A percentile compares a stretch with the other conserved stretches of the same genome.
Evolutionary conservation across 2,329 filamentous ascomycete genomes (phyloP).

Genomic region (Cryphonectria carpinicola): DNA sequence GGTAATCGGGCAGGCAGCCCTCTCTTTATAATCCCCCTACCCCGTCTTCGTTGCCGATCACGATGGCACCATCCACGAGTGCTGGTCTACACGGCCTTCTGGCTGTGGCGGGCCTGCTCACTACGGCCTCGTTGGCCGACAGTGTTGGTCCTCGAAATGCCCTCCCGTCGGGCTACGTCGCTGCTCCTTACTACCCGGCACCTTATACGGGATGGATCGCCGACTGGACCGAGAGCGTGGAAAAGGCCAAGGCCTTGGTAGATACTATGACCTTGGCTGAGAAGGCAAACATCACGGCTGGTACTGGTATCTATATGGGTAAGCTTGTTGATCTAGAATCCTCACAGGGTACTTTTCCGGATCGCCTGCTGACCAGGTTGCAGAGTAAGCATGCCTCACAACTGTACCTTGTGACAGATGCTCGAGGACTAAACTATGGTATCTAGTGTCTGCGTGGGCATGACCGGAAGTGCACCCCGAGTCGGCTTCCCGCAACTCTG

Average conservation of each 20-base stretch:
- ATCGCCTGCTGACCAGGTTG: slow-evolving; percentile 22
- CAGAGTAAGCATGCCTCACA: slow-evolving; percentile 32
- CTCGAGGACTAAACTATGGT: slow-evolving; percentile 13
- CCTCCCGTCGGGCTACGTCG: slow-evolving; percentile 44
- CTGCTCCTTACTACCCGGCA: slow-evolving; percentile 71
- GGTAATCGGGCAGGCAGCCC: slow-evolving; percentile 10
- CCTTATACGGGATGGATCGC: slow-evolving; percentile 72
- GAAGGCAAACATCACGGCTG: slow-evolving; percentile 77
- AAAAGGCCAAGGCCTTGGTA: slow-evolving; percentile 69
- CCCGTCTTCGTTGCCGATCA: slow-evolving; percentile 2
- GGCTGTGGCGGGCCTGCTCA: slow-evolving; percentile 24
- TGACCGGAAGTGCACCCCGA: slow-evolving; percentile 71
- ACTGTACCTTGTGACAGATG: neutral
- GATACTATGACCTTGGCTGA: slow-evolving; percentile 78
- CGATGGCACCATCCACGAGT: slow-evolving; percentile 21
- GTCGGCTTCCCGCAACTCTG: slow-evolving; percentile 75
- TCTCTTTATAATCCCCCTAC: slow-evolving; percentile 10
- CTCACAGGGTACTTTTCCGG: neutral
- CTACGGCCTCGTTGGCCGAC: slow-evolving; percentile 30
- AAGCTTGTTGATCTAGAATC: slow-evolving; percentile 25
- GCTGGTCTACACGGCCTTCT: slow-evolving; percentile 16
- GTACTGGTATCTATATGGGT: slow-evolving; percentile 74
- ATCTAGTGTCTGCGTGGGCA: slow-evolving; percentile 69
- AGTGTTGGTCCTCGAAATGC: slow-evolving; percentile 34
- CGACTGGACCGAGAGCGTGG: slow-evolving; percentile 72